Evolutionary conservation across 225 moss, liverwort and hornwort species (phyloP).

Genomic region (Bryum argenteum): DNA sequence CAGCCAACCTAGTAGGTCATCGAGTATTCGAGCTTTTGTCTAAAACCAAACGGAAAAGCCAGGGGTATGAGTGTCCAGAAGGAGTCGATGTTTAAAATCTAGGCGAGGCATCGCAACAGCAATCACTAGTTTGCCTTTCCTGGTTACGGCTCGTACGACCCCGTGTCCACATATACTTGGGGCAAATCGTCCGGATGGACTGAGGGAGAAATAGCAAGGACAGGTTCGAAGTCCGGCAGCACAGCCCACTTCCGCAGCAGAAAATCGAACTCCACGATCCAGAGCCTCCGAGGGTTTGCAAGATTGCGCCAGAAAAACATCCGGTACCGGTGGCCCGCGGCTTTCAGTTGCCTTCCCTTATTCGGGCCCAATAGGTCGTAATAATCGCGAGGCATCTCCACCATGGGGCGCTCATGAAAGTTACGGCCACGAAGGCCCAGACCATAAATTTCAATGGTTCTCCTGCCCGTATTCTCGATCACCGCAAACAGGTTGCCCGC

Average conservation of each 20-base stretch:
- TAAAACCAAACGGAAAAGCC: too few species aligned
- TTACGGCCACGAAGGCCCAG: conserved; percentile 16
- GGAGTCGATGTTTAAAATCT: too few species aligned
- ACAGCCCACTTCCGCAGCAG: conserved; percentile 29
- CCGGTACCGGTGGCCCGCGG: conserved; percentile 40
- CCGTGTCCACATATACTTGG: conserved; percentile 26
- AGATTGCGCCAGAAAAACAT: conserved; percentile 46
- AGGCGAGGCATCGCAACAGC: too few species aligned
- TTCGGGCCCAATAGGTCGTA: conserved; percentile 13
- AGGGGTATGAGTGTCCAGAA: too few species aligned
- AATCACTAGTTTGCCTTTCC: too few species aligned
- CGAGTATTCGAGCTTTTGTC: too few species aligned
- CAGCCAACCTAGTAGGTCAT: too few species aligned
- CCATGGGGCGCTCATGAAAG: conserved; percentile 10
- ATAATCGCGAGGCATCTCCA: conserved; percentile 35
- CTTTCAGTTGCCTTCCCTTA: conserved; percentile 2
- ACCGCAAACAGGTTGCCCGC: conserved; percentile 37
- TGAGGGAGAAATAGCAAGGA: not conserved
- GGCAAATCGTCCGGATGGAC: not conserved
- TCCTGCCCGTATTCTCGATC: conserved; percentile 4
- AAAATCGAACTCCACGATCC: conserved; percentile 31
- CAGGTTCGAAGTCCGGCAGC: conserved; percentile 25
- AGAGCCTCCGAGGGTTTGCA: not conserved
- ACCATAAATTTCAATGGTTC: conserved; percentile 33
- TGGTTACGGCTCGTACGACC: conserved; percentile 32